Evolutionary conservation across 2,329 filamentous ascomycete genomes (phyloP), one percentile per base, ranked within the genome.

Genomic region (Botrytis pseudocinerea): DNA sequence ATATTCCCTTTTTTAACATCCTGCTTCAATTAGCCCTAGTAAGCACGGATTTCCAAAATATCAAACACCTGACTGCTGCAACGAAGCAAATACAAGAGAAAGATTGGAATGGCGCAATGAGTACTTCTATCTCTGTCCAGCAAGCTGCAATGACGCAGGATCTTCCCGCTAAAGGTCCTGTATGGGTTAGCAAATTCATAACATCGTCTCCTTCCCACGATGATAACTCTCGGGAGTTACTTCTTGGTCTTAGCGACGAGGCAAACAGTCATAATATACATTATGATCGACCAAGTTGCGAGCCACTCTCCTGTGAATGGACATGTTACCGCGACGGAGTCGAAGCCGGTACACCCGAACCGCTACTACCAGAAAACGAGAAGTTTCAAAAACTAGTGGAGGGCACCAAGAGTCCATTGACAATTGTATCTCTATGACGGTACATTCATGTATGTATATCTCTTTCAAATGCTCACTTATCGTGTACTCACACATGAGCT

Each of bases 141-240:
- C 59, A 61, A 38, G 22, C 59, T 14, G 59, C 59, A 14, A 61
- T 32, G 32, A 61, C 32, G 16, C 59, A n/a, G 22, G 35, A 61
- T 38, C 59, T 61, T 61, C 32, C 59, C 22, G 32, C 38, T 12
- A 61, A 61, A 25, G 59, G 32, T 61, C 59, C 59, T 1, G 59
- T 61, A 25, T 61, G 59, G 59, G 59, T 61, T 38, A 61, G 59
- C 59, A 62, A 62, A 62, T 62, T 62, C 60, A 42, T 14, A 40
- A 28, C 14, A 38, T 38, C 60, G 22, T 62, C 60, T 62, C 60
- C 35, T 42, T 25, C 25, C 38, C 60, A n/a, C 35, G 38, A 42
- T 62, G 60, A 62, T 38, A 62, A 62, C 35, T 62, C 38, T 18
- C 60, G 60, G 42, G 60, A 62, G 38, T 40, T 62, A 9, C 60